Conservation (phyloP, 768 basidiomycete species). For the Amanita brunnescens region DNA sequence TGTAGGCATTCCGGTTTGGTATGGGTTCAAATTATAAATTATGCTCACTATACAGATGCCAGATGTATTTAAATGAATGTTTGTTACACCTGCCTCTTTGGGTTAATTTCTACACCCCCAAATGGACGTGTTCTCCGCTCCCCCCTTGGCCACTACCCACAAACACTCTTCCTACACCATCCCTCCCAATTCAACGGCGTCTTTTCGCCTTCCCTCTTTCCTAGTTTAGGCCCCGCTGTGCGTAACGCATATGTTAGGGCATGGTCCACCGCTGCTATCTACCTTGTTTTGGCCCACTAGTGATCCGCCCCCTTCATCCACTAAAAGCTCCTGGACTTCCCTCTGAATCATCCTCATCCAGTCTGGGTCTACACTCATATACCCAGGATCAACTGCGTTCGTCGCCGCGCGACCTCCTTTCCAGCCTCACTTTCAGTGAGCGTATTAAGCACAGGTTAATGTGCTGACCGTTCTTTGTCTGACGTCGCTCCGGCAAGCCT, state of each 20-base stretch:
- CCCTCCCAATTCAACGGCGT: constrained; percentile 25
- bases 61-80: too few species aligned
- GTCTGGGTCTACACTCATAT: constrained; percentile 27
- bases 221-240: too few species aligned
- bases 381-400: constrained; percentile 28
- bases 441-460: constrained; percentile 32
- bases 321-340: too few species aligned
- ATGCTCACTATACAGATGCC: too few species aligned
- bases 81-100: constrained; percentile 8
- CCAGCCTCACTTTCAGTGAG: constrained; percentile 29
- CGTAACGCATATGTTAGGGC: too few species aligned
- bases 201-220: constrained; percentile 10
- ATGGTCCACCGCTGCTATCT: too few species aligned
- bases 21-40: too few species aligned
- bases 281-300: too few species aligned
- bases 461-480: constrained; percentile 20
- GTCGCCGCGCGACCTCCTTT: constrained; percentile 20
- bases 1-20: too few species aligned
- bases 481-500: constrained; percentile 23
- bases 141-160: constrained; percentile 25
- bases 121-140: constrained; percentile 17
- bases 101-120: constrained; percentile 20
- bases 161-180: constrained; percentile 25
- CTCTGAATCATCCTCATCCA: constrained; percentile 20
- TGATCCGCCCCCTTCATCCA: too few species aligned